These are phyloP conservation scores for Vicia villosa DNA, from an alignment of 306 rosid species.

Conservation along the genomic window DNA sequence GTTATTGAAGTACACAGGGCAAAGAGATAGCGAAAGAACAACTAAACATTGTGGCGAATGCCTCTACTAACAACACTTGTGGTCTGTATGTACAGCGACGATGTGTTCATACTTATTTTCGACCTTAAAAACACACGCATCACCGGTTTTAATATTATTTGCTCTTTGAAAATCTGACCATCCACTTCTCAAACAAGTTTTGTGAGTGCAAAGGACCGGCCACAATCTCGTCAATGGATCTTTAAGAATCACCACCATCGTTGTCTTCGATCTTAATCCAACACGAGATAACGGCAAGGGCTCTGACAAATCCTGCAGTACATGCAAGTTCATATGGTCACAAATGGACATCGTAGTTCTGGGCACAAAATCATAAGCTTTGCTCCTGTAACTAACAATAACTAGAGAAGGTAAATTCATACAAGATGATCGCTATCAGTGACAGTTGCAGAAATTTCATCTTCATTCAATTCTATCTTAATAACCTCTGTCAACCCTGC, in stretches of 20 bases:
- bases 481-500: constrained; percentile 41
- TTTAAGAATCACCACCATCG: constrained; percentile 46
- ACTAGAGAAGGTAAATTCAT: background rate
- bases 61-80: constrained; percentile 17
- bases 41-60: constrained; percentile 2
- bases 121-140: constrained; percentile 45
- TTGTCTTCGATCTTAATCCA: background rate
- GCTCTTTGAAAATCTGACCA: constrained; percentile 55
- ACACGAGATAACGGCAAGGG: constrained; percentile 27
- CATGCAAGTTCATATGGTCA: constrained; percentile 10
- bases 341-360: background rate
- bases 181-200: constrained; percentile 38
- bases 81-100: constrained; percentile 33
- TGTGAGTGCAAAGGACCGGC: constrained; percentile 56
- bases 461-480: constrained; percentile 11
- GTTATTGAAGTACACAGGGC: background rate
- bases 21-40: background rate
- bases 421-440: background rate
- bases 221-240: constrained; percentile 51
- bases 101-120: constrained; percentile 32
- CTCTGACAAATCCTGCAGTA: constrained; percentile 53
- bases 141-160: constrained; percentile 50
- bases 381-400: background rate
- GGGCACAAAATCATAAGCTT: background rate
- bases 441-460: background rate